Base-by-base conservation (phyloP, 192 early-diverging fungal genomes). In the Dissophora globulifera region DNA sequence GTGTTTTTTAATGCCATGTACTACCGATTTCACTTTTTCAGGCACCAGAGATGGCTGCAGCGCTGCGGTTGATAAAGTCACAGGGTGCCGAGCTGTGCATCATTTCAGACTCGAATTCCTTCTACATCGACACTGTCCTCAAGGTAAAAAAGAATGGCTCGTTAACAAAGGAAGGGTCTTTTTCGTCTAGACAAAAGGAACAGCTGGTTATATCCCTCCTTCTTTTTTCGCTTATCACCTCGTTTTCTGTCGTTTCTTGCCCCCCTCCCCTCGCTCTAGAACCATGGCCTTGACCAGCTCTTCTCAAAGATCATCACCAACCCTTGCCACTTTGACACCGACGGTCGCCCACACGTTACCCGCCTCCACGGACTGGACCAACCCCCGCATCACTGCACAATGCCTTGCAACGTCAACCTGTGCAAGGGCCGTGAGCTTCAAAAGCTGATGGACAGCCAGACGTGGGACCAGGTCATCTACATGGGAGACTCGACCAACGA, bases 81-180 rank as follows among this genome's bases (percentile, higher is more conserved):
- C 53, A 71, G 25, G 80, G 85, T 8, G 71, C 80, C 4, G 82
- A 85, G 7, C 69, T 88, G 10, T 69, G 83, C 41, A 85, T 91
- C 42, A 33, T 89, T 26, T 91, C 89, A 1, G 89, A 91, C 64
- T 79, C 88, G 10, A 91, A 91, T 47, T 82, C 82, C 10, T 59
- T 87, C 27, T 85, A 80, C 56, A 91, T 91, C 33, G 81, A 89
- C 1, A 80, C 75, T 10, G 83, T 91, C 25, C 65, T 89, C 11
- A 66, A 87, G 75, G 88, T 89, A 79, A 27, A 8, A 22, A 10
- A 12, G 4, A 50, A 8, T 9, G 49, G 6, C 29, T 27, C n/a
- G n/a, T n/a, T 89, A 79, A 27, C 4, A 22, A 10, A 12, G 4
- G 29, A 8, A 17, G 49, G 6, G 25, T 27, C 43, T 56, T 66